These are phyloP conservation scores for Geosmithia flava DNA, from an alignment of 2,329 filamentous ascomycete species.

Conservation along the genomic window DNA sequence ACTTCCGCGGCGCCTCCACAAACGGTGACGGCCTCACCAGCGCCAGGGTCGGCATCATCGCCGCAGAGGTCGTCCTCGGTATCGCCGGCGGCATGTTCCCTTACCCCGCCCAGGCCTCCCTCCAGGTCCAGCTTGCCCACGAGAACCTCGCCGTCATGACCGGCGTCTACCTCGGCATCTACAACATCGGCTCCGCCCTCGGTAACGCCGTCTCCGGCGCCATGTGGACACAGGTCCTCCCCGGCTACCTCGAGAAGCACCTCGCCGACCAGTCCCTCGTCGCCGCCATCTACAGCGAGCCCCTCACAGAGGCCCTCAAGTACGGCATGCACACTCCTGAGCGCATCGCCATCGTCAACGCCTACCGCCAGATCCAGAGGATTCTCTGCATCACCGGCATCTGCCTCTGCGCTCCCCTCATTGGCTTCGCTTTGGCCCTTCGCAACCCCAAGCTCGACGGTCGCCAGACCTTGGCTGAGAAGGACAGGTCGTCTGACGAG, in stretches of 20 bases:
- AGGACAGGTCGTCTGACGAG: conserved; percentile 8
- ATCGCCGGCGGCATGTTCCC: conserved; percentile 52
- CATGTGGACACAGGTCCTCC: conserved; percentile 49
- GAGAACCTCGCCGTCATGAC: conserved; percentile 52
- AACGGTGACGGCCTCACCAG: conserved; percentile 8
- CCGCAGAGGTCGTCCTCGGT: conserved; percentile 48
- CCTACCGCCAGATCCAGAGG: conserved; percentile 34
- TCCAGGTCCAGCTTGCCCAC: conserved; percentile 28
- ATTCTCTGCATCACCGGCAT: conserved; percentile 35
- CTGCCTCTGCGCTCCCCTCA: conserved; percentile 33
- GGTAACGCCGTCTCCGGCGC: conserved; percentile 49
- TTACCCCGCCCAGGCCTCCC: conserved; percentile 31
- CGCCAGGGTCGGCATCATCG: conserved; percentile 44
- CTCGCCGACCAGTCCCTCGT: conserved; percentile 15
- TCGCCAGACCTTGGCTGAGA: conserved; percentile 27
- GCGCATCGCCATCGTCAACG: conserved; percentile 26
- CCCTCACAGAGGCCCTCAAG: conserved; percentile 17
- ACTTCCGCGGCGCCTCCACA: conserved; percentile 38
- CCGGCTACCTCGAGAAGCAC: conserved; percentile 26
- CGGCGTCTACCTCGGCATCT: conserved; percentile 48
- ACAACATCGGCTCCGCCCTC: conserved; percentile 49
- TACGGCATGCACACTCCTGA: conserved; percentile 30
- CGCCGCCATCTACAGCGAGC: conserved; percentile 19
- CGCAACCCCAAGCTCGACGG: conserved; percentile 33
- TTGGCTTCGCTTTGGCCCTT: conserved; percentile 26